Evolutionary conservation across 2,329 filamentous ascomycete species (phyloP).

Genomic region (Claviceps citrina): DNA sequence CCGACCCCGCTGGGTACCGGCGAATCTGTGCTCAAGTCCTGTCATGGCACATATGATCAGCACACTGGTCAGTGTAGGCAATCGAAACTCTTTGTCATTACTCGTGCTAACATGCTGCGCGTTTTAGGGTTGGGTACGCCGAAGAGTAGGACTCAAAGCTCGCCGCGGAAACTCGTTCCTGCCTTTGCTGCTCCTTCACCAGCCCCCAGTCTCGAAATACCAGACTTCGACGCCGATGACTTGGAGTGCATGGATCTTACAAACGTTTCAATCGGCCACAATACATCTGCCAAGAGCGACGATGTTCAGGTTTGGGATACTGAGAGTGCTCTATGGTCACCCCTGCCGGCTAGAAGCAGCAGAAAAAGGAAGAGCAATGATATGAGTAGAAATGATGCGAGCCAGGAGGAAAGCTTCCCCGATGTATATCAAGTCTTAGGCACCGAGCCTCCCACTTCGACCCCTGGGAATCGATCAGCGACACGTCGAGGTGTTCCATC

Average conservation of each 20-base stretch:
- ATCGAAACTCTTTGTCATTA: background rate
- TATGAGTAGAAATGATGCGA: constrained; percentile 22
- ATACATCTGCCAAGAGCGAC: constrained; percentile 20
- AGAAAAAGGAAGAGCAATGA: constrained; percentile 40
- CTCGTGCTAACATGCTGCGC: background rate
- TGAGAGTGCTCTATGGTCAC: constrained; percentile 23
- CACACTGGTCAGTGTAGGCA: constrained; percentile 5
- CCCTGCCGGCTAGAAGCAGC: constrained; percentile 22
- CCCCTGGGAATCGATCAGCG: constrained; percentile 15
- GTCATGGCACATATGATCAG: constrained; percentile 4
- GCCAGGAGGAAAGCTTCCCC: constrained; percentile 32
- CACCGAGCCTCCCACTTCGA: constrained; percentile 22
- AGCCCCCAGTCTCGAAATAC: constrained; percentile 17
- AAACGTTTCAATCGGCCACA: constrained; percentile 19
- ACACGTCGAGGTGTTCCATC: constrained; percentile 10
- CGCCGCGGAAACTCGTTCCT: constrained; percentile 14
- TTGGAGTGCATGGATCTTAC: constrained; percentile 27
- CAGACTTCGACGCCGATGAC: constrained; percentile 20
- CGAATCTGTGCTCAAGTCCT: constrained; percentile 9
- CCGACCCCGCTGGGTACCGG: constrained; percentile 22
- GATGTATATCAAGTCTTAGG: constrained; percentile 37
- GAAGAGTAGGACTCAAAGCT: constrained; percentile 12
- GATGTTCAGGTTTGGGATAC: constrained; percentile 29
- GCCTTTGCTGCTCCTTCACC: constrained; percentile 8
- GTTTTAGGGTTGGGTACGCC: constrained; percentile 3